A percentile compares a stretch with the other conserved stretches of the same genome.
Conservation (phyloP, 2,329 filamentous ascomycete genomes). For the Verticillium alfalfae region DNA sequence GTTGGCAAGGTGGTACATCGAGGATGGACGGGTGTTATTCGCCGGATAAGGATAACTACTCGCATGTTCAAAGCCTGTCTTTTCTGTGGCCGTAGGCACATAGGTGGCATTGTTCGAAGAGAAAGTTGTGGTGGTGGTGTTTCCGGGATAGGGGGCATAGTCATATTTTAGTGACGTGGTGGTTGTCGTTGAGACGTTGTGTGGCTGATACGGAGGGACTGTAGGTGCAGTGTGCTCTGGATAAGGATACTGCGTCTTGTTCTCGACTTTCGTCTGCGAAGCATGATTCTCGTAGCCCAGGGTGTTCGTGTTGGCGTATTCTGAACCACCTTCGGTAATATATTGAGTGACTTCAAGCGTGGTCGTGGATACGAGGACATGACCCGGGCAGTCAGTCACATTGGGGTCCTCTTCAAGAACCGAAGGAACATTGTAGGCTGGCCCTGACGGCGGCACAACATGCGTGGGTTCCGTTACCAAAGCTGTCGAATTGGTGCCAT, state of each 20-base stretch:
- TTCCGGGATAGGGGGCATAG: neutral
- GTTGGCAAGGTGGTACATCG: neutral
- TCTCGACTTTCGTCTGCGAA: neutral
- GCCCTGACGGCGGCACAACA: neutral
- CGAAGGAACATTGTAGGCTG: neutral
- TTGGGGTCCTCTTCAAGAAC: neutral
- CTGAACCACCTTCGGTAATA: constrained; percentile 20
- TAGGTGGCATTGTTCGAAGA: neutral
- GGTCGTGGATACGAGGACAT: constrained; percentile 19
- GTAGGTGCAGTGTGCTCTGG: constrained; percentile 2
- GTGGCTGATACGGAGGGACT: neutral
- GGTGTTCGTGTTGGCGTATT: neutral
- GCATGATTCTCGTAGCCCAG: neutral
- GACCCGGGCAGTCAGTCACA: neutral
- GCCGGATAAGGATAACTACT: neutral
- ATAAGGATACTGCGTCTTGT: constrained; percentile 4
- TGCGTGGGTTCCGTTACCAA: neutral
- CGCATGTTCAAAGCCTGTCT: neutral
- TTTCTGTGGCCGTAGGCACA: neutral
- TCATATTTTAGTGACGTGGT: neutral
- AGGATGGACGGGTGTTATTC: neutral
- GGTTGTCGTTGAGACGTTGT: neutral
- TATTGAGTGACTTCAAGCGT: constrained; percentile 25
- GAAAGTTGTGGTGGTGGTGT: neutral
- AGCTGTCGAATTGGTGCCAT: constrained; percentile 7